Conservation (phyloP, 2,329 filamentous ascomycete genomes). For the Rutstroemia sp. region DNA sequence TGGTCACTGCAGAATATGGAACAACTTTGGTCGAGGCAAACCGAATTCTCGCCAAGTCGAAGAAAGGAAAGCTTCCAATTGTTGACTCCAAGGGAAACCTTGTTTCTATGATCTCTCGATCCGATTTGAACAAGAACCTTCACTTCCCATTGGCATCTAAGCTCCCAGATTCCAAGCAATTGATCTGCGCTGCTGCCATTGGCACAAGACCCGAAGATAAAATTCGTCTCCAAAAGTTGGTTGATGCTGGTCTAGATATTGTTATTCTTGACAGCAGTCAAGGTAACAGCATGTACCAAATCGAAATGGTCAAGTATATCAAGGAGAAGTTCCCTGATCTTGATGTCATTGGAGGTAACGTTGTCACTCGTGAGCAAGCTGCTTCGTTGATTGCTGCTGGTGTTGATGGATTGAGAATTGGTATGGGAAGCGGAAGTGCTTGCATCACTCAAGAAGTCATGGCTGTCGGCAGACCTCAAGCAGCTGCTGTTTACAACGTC, state of each 20-base stretch:
- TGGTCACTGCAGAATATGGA: conserved; percentile 79
- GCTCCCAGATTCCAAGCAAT: conserved; percentile 92
- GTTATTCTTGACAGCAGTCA: conserved; percentile 94
- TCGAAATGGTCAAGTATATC: conserved; percentile 96
- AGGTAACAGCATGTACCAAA: conserved; percentile 97
- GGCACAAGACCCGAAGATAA: conserved; percentile 95
- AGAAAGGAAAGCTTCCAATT: conserved; percentile 97
- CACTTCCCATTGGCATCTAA: conserved; percentile 96
- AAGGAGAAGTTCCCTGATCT: conserved; percentile 79
- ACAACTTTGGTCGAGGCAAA: conserved; percentile 86
- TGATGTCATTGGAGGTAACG: conserved; percentile 96
- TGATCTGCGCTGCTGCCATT: conserved; percentile 90
- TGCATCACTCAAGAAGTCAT: conserved; percentile 99
- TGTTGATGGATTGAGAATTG: conserved; percentile 92
- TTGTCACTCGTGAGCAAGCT: conserved; percentile 95
- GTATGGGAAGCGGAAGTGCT: conserved; percentile 96
- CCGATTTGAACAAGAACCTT: conserved; percentile 97
- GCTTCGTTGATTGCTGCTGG: conserved; percentile 87
- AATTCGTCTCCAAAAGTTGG: conserved; percentile 73
- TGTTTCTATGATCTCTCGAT: conserved; percentile 85
- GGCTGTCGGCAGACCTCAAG: conserved; percentile 95
- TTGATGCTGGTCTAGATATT: conserved; percentile 91
- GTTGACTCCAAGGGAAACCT: conserved; percentile 79
- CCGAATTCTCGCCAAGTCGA: conserved; percentile 84
- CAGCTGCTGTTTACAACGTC: conserved; percentile 85